Base-by-base conservation (phyloP, 2,329 filamentous ascomycete genomes). In the Venturia asperata region DNA sequence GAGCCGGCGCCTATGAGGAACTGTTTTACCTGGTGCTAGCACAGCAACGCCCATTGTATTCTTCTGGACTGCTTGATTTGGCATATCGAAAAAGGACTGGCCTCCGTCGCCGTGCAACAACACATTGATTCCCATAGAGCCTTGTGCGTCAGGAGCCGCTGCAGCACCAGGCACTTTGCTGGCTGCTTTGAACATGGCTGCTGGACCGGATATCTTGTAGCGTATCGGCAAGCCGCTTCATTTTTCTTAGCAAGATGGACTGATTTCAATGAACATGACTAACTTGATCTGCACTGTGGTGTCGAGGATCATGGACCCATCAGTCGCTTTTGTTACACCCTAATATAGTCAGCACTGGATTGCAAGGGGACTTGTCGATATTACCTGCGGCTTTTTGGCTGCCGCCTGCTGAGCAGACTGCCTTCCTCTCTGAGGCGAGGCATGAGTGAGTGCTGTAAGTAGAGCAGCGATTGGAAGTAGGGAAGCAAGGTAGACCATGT, bases 61-160 rank as follows among this genome's bases (percentile, higher is more conserved):
- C 62, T 74, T 71, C 64, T 81, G 79, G 13, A 83, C 79, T 21
- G 77, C 79, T 68, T 84, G 80, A 72, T 84, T 84, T 43, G 82
- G 82, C 73, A 83, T 82, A 70, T 82, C 81, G 72, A 83, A 82
- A 77, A 84, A 84, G 15, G 81, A 83, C 69, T 84, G 80, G 7
- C 83, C 83, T 52, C 83, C 83, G 70, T 86, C 83, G 62, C 83
- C 83, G 71, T 86, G 83, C 3, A 86, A 78, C 43, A 86, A 78
- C 17, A 86, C 80, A 69, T 85, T 85, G 7, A 83, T 75, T 62
- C 82, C 82, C 39, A 82, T 73, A 6, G 73, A 72, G 43, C 74
- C 73, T 47, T 72, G 71, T 2, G 71, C 55, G 15, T 60, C 49
- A 42, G 73, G 71, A 2, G 73, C 73, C 41, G 74, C 73, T 27